Evolutionary conservation across 2,329 filamentous ascomycete species (phyloP), one percentile per base, ranked within the genome.

Genomic region (Metarhizium guizhouense): DNA sequence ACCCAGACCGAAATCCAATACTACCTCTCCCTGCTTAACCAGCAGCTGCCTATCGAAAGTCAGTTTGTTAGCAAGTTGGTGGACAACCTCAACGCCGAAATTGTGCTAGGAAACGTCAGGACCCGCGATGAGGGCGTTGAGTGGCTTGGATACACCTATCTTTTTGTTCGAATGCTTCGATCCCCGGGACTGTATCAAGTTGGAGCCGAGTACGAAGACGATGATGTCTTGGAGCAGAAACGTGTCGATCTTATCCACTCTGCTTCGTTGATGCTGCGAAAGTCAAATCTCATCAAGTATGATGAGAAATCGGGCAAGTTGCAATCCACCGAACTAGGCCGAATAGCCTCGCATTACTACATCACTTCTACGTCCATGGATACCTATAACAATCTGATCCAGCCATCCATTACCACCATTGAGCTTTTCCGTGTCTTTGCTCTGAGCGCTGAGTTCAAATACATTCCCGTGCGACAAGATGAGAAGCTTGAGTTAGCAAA

Each of bases 331-430:
- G 94, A 99, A 70, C 85, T 99, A 54, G 94, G 95, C 53, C 86
- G 94, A 47, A 95, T 99, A 62, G 88, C 95, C 6, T 97, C 93
- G 14, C 94, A 99, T 70, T 99, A 99, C 76, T 99, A 99, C 76
- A 96, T 99, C 66, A 94, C 91, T 0, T 85, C 96, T 71, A 90
- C 84, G 62, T 97, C 93, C 14, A 99, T 99, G 94, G 81, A 93
- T 62, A 96, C 90, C 1, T 99, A 99, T 76, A 96, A 96, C 69
- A 89, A 88, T 67, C 87, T 97, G 62, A 90, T 99, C 51, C 92
- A 96, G 68, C 91, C 93, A 14, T 90, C 87, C 11, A 94, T 96
- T 63, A 90, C 88, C 30, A 89, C 89, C 6, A 96, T 99, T 60
- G 94, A 99, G 72, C 81, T 99, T 47, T 97, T 99, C 84, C 86